phyloP scores from a whole-genome alignment of 2,329 filamentous ascomycete species.

The Fusarium irregulare region DNA sequence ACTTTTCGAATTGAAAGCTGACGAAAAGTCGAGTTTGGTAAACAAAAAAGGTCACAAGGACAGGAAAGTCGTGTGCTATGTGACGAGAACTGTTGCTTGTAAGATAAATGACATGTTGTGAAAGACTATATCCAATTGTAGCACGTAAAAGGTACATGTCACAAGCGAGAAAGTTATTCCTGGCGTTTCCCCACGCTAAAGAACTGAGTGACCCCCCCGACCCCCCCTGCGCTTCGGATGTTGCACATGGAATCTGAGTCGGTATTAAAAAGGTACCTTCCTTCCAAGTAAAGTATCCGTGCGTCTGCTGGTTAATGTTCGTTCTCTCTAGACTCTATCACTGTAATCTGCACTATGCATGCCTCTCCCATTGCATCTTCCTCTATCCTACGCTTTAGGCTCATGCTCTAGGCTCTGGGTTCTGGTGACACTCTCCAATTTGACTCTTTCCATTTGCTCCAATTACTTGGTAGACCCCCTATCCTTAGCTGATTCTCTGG shows the following conservation, averaged over 20 bases:
- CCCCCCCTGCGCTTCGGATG: slow-evolving; percentile 27
- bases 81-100: background rate
- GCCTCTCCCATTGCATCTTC: slow-evolving; percentile 27
- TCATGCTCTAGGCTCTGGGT: slow-evolving; percentile 28
- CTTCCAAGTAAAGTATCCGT: slow-evolving; percentile 25
- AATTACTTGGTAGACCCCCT: slow-evolving; percentile 41
- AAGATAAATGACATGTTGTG: slow-evolving; percentile 10
- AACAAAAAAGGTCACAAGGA: slow-evolving; percentile 8
- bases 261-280: slow-evolving; percentile 30
- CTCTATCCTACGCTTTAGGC: slow-evolving; percentile 10
- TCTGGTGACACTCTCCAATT: slow-evolving; percentile 3
- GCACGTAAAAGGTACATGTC: slow-evolving; percentile 29
- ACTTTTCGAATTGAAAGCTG: slow-evolving; percentile 16
- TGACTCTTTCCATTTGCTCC: slow-evolving; percentile 25
- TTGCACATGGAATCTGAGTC: slow-evolving; percentile 45
- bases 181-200: slow-evolving; percentile 38
- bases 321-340: slow-evolving; percentile 34
- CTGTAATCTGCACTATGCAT: slow-evolving; percentile 25
- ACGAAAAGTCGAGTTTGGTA: slow-evolving; percentile 3
- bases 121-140: slow-evolving; percentile 2
- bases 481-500: slow-evolving; percentile 26
- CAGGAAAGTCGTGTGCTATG: background rate
- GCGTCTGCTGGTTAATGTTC: slow-evolving; percentile 19
- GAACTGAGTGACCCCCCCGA: slow-evolving; percentile 15
- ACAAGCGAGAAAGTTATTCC: slow-evolving; percentile 24